Base-by-base conservation (phyloP, 805 yeast species). In the Kuraishia piskuri region DNA sequence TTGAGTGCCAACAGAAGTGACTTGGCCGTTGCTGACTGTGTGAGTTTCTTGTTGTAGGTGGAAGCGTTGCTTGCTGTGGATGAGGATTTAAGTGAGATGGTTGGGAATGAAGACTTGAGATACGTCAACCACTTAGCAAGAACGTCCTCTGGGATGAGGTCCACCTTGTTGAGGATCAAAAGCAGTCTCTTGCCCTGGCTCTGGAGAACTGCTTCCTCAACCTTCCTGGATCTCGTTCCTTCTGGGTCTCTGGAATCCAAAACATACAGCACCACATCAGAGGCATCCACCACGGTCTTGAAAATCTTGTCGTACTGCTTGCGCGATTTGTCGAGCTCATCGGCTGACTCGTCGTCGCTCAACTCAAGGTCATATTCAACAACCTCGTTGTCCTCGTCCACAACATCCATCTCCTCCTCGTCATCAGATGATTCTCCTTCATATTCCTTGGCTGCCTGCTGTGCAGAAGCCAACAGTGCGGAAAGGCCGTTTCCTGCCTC, bases 181-280 rank as follows among this genome's bases (percentile, higher is more conserved):
- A 94, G 88, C 58, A 94, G 77, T 64, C 97, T 80, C 69, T 94
- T 94, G 52, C 83, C 83, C 56, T 88, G 87, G 61, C 82, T 80
- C 63, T 84, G 86, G 56, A 91, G 71, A 49, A 94, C 90, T 2
- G 95, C 88, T 66, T 89, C 87, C 74, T 94, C 99, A 46, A 94
- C 91, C 65, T 83, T 89, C 66, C 84, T 82, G 8, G 97, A 90
- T 65, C 99, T 82, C 2, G 98, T 92, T 20, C 90, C 84, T 68
- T 89, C 96, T 53, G 99, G 99, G 69, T 94, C 97, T 69, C 99
- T 84, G 1, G 99, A 96, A 71, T 92, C 99, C 64, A 92, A 73
- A n/a, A 92, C 97, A 64, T 94, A 92, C 53, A 91, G 75, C 20
- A 92, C 76, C 53, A 92, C 96, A 67, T 92, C 99, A 1, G 97